Conservation (phyloP, 768 basidiomycete species). For the Tylopilus sp. region DNA sequence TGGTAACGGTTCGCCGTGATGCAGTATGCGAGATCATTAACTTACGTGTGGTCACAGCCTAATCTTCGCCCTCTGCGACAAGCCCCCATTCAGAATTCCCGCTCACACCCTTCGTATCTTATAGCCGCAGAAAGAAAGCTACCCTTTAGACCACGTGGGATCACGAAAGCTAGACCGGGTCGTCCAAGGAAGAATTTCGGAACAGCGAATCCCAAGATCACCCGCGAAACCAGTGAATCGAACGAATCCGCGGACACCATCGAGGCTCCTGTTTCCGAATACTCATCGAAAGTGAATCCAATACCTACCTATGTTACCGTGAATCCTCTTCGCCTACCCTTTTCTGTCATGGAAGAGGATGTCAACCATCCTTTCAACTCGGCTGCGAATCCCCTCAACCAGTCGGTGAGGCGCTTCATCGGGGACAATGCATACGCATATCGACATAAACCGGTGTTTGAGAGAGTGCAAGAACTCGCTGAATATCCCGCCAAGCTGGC, state of each 20-base stretch:
- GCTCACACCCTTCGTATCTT: constrained; percentile 18
- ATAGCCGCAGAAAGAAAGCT: constrained; percentile 13
- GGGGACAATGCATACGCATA: constrained; percentile 30
- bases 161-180: constrained; percentile 31
- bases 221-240: constrained; percentile 10
- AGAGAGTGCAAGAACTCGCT: constrained; percentile 24
- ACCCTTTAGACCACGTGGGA: constrained; percentile 22
- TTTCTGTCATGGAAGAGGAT: constrained; percentile 4
- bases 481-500: constrained; percentile 12
- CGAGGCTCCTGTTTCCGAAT: constrained; percentile 4
- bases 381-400: constrained; percentile 22
- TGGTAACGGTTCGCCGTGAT: constrained; percentile 23
- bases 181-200: constrained; percentile 25
- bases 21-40: constrained; percentile 6
- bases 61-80: constrained; percentile 32
- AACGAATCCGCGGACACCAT: constrained; percentile 5
- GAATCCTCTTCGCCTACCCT: constrained; percentile 27
- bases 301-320: constrained; percentile 17
- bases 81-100: constrained; percentile 16
- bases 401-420: constrained; percentile 22
- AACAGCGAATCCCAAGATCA: constrained; percentile 3
- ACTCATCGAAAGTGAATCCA: constrained; percentile 6
- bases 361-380: constrained; percentile 13
- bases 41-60: constrained; percentile 22
- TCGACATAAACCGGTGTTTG: constrained; percentile 24